phyloP scores from a whole-genome alignment of 2,329 filamentous ascomycete genomes.

The Exophiala dermatitidis region DNA sequence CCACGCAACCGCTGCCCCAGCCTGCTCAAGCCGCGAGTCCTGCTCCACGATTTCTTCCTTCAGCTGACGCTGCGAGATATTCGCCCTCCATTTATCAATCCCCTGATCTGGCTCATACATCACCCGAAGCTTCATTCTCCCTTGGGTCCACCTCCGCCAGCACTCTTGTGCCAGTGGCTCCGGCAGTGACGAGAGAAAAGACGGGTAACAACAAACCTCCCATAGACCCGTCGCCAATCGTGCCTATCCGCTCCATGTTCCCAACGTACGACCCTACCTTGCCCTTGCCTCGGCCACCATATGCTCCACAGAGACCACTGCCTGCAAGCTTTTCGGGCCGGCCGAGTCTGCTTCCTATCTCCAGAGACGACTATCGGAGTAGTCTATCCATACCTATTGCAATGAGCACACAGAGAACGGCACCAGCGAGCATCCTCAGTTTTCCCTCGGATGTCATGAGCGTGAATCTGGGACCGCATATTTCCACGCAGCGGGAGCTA shows the following conservation, averaged over 20 bases:
- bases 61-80: conserved; percentile 15
- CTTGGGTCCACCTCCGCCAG: conserved; percentile 18
- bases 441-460: conserved; percentile 36
- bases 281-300: conserved; percentile 34
- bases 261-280: conserved; percentile 38
- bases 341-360: conserved; percentile 4
- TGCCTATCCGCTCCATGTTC: conserved; percentile 42
- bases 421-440: conserved; percentile 38
- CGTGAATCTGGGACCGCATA: conserved; percentile 30
- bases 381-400: conserved; percentile 32
- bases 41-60: background rate
- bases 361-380: conserved; percentile 29
- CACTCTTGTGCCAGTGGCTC: conserved; percentile 14
- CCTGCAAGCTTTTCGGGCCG: conserved; percentile 14
- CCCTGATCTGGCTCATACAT: conserved; percentile 5
- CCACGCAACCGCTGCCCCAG: conserved; percentile 4
- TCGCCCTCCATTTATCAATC: conserved; percentile 22
- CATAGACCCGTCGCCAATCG: conserved; percentile 28
- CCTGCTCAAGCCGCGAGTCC: background rate
- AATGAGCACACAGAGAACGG: conserved; percentile 35
- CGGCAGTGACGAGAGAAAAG: background rate
- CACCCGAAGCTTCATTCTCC: conserved; percentile 18
- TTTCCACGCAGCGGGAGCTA: conserved; percentile 37
- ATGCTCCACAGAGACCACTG: conserved; percentile 30
- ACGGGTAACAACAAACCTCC: conserved; percentile 6